phyloP scores from a whole-genome alignment of 1,284 basidiomycete species.

The Leccinum subrobustum region DNA sequence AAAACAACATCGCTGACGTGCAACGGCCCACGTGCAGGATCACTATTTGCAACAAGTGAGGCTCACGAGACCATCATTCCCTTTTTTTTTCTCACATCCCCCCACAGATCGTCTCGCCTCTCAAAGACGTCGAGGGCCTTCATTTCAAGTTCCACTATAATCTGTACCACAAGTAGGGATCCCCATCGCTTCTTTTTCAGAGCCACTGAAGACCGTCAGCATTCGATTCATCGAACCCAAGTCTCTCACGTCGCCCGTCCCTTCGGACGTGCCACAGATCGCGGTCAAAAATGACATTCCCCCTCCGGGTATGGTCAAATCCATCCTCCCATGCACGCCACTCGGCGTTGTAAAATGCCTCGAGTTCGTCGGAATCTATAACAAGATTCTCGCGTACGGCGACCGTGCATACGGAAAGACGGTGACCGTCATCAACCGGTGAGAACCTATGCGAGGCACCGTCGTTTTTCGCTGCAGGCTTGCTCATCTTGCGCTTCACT shows the following conservation, averaged over 20 bases:
- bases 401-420: slow-evolving; percentile 94
- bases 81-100: background rate
- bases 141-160: slow-evolving; percentile 97
- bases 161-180: slow-evolving; percentile 88
- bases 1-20: slow-evolving; percentile 1
- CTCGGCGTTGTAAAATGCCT: slow-evolving; percentile 95
- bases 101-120: slow-evolving; percentile 82
- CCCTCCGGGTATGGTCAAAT: slow-evolving; percentile 84
- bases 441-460: slow-evolving; percentile 14
- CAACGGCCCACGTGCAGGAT: slow-evolving; percentile 53
- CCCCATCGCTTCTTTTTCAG: background rate
- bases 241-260: slow-evolving; percentile 53
- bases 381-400: slow-evolving; percentile 87
- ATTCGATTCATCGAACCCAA: slow-evolving; percentile 75
- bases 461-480: background rate
- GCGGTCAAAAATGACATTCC: slow-evolving; percentile 56
- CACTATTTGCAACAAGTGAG: slow-evolving; percentile 90
- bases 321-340: slow-evolving; percentile 95
- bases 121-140: slow-evolving; percentile 97
- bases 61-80: background rate
- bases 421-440: slow-evolving; percentile 94
- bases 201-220: slow-evolving; percentile 38
- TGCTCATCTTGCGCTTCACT: background rate
- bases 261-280: slow-evolving; percentile 35
- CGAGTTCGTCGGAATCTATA: slow-evolving; percentile 91